Base-by-base conservation (phyloP, 2,329 filamentous ascomycete species). In the Pseudogymnoascus sp. region DNA sequence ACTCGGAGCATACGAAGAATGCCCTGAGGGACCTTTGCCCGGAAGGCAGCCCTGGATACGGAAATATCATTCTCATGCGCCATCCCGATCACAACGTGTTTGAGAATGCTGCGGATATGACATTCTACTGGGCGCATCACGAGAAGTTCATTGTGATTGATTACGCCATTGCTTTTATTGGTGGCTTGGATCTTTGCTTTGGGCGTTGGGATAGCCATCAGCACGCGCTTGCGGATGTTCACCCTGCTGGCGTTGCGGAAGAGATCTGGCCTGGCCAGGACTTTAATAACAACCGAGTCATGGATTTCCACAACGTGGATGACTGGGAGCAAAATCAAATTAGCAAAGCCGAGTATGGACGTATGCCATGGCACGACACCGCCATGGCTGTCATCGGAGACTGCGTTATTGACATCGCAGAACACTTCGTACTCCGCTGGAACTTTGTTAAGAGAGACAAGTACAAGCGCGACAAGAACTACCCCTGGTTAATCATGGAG, bases 361-460 rank as follows among this genome's bases (percentile, higher is more conserved):
- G 95, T 31, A 97, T 99, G 95, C 93, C 93, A 0, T 99, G 95
- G 95, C 93, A 97, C 72, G 95, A 99, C 73, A 92, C 97, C 2
- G 83, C 90, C 9, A 96, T 97, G 89, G 92, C 89, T 11, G 70
- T 97, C n/a, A 84, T 95, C 64, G 93, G 95, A 0, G 91, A 93
- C 17, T 90, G 88, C 67, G 90, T 96, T 10, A 92, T 93, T 72
- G 93, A 97, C 71, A 95, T 99, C 69, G 93, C 93, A 0, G 93
- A 97, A 76, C 93, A 97, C 73, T 99, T 97, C 70, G 87, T 96
- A 7, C 78, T 97, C 33, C 86, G 95, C 35, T 97, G 93, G 95
- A 97, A 99, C 72, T 96, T 96, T 71, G 82, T 93, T 77, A 97
- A 97, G 77, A 86, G 93, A 37, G 93, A 97, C 80, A 97, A 97